These are phyloP conservation scores for Cladosporium halotolerans DNA, from an alignment of 2,329 filamentous ascomycete species.

Conservation along the genomic window DNA sequence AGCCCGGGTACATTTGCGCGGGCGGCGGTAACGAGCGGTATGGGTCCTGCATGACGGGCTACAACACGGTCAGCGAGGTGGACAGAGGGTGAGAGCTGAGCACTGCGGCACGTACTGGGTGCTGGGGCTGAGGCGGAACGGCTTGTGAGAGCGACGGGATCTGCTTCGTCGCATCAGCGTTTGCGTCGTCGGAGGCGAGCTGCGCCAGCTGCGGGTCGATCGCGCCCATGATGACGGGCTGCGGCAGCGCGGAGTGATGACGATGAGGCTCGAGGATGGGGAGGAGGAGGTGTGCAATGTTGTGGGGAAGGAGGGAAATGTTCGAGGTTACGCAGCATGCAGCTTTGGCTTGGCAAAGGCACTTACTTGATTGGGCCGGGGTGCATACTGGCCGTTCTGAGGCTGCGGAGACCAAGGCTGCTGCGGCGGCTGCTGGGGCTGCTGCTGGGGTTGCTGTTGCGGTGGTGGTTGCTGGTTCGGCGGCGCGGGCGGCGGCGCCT, in stretches of 20 bases:
- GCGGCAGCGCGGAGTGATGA: conserved; percentile 1
- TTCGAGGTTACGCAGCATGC: conserved; percentile 10
- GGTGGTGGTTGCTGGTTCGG: conserved; percentile 1
- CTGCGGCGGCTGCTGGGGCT: conserved; percentile 16
- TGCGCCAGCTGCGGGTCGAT: conserved; percentile 27
- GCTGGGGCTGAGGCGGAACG: conserved; percentile 24
- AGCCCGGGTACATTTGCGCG: conserved; percentile 34
- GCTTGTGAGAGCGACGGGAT: conserved; percentile 31
- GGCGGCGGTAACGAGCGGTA: conserved; percentile 42
- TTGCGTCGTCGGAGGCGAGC: conserved; percentile 19
- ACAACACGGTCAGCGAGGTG: conserved; percentile 5
- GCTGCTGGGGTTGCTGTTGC: conserved; percentile 16
- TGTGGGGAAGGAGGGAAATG: conserved; percentile 12
- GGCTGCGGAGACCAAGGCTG: conserved; percentile 28
- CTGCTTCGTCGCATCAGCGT: conserved; percentile 25
- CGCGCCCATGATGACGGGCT: conserved; percentile 18
- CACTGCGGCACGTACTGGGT: conserved; percentile 4
- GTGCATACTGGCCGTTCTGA: conserved; percentile 29
- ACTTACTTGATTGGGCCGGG: conserved; percentile 29
- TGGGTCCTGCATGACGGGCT: conserved; percentile 41
- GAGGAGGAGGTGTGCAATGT: conserved; percentile 11
- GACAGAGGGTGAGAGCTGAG: background rate
- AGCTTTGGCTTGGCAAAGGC: conserved; percentile 12
- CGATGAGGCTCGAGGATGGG: conserved; percentile 3
- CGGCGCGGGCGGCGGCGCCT: conserved; percentile 13